Evolutionary conservation across 345 rosid species (phyloP).

Genomic region (Lepidium sativum): DNA sequence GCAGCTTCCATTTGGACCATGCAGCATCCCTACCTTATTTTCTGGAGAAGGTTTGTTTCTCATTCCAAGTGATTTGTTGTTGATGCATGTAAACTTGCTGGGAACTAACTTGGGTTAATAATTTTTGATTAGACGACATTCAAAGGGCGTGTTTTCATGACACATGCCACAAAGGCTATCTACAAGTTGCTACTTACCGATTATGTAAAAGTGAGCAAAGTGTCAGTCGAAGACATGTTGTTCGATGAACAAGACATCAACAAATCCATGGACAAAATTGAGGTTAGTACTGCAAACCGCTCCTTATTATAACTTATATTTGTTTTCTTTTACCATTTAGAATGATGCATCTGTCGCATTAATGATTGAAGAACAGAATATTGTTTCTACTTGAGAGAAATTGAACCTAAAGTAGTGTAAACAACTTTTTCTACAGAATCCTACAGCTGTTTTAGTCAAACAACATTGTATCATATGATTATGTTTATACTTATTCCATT

Average conservation of each 20-base stretch:
- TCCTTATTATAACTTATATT: not conserved
- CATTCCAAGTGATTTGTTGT: not conserved
- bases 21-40: conserved; percentile 96
- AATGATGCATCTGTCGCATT: not conserved
- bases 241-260: conserved; percentile 84
- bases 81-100: not conserved
- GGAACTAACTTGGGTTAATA: not conserved
- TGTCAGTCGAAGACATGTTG: conserved; percentile 94
- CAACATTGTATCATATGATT: not conserved
- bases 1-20: conserved; percentile 99
- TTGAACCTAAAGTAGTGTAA: not conserved
- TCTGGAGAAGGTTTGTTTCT: conserved; percentile 70
- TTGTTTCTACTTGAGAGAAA: not conserved
- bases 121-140: conserved; percentile 62
- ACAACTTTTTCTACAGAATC: not conserved
- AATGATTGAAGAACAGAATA: not conserved
- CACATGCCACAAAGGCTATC: conserved; percentile 94
- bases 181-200: conserved; percentile 81
- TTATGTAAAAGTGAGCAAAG: conserved; percentile 97
- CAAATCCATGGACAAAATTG: conserved; percentile 92
- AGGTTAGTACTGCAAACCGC: conserved; percentile 34
- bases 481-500: not conserved
- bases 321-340: not conserved
- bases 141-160: conserved; percentile 88
- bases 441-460: not conserved